Base-by-base conservation (phyloP, 352 stramenopile species). In the Pythium biforme region DNA sequence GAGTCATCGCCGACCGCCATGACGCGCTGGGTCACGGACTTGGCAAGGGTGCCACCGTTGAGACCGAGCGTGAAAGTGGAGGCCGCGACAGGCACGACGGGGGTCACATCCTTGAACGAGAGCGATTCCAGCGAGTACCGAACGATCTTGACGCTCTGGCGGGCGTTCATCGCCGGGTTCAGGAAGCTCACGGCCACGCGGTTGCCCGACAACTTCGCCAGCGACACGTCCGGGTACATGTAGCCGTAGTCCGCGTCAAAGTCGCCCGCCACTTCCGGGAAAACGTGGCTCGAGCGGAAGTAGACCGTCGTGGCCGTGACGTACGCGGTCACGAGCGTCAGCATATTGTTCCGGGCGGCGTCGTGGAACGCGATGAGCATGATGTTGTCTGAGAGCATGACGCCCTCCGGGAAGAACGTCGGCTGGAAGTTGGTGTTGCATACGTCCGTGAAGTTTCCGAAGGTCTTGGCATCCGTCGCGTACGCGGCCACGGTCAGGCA, bases 111-210 rank as follows among this genome's bases (percentile, higher is more conserved):
- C 20, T 74, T 72, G 29, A 92, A 60, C 15, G 68, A 46, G 20
- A 87, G 55, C 11, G 74, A 76, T 17, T 68, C 69, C 22, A 58
- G 25, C 29, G 80, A 83, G 59, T 78, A 81, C 50, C 77, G 50
- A 17, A 88, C 55, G 1, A 90, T 58, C 49, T 75, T 75, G 47
- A 84, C 61, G 29, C 75, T 83, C 10, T 75, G 69, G 26, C 70
- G 75, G 26, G 80, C 81, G 10, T 64, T 50, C 46, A 75, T 54
- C 2, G 65, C 70, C 37, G 80, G 75, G 66, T 92, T 92, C 29
- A 86, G 46, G 61, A 92, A 89, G 45, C 72, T 79, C 37, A 92
- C 71, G 8, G 75, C 83, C 3, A 92, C 54, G 20, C 83, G 83
- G 57, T 79, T 80, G 26, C 72, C 66, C n/a, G 59, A 52, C 23